A percentile compares a stretch with the other conserved stretches of the same genome.
Conservation (phyloP, 176 grass and related monocot genomes). For the Raddia distichophylla region DNA sequence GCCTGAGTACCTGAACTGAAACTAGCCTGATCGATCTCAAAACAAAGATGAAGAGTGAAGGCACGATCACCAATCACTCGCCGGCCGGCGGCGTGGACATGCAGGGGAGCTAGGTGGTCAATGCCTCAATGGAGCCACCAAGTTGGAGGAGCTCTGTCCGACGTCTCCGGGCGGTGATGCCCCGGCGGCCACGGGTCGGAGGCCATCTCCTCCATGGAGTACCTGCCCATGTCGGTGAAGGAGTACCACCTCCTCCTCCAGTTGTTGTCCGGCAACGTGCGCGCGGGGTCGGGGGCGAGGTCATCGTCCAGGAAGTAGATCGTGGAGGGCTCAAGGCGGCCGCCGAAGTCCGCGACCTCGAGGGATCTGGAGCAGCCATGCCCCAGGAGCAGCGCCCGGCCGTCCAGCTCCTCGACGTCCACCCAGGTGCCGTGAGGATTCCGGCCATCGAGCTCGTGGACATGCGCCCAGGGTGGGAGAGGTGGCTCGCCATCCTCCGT, state of each 20-base stretch:
- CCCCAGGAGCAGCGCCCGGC: constrained; percentile 49
- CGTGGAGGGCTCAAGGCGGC: constrained; percentile 24
- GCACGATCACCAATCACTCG: neutral
- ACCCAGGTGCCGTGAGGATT: constrained; percentile 19
- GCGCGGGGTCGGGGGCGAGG: neutral
- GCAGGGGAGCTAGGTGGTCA: constrained; percentile 11
- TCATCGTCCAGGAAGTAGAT: constrained; percentile 49
- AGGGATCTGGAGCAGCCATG: constrained; percentile 49
- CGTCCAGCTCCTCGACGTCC: neutral
- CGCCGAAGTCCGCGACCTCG: constrained; percentile 25
- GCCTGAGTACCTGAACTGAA: too few species aligned
- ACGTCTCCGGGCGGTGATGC: neutral
- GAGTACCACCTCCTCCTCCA: constrained; percentile 18
- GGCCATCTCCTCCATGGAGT: neutral
- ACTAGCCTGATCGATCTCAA: too few species aligned
- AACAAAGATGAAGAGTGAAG: neutral
- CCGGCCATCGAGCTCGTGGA: neutral
- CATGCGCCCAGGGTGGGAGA: constrained; percentile 1
- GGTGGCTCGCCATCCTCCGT: neutral
- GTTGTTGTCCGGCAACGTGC: neutral
- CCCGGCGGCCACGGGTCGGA: constrained; percentile 17
- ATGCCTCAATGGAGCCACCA: constrained; percentile 63
- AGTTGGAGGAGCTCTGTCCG: constrained; percentile 39
- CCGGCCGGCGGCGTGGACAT: too few species aligned
- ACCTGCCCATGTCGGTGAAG: constrained; percentile 55